Conservation (phyloP, 305 asterid genomes). For the Stenogyne calaminthoides region DNA sequence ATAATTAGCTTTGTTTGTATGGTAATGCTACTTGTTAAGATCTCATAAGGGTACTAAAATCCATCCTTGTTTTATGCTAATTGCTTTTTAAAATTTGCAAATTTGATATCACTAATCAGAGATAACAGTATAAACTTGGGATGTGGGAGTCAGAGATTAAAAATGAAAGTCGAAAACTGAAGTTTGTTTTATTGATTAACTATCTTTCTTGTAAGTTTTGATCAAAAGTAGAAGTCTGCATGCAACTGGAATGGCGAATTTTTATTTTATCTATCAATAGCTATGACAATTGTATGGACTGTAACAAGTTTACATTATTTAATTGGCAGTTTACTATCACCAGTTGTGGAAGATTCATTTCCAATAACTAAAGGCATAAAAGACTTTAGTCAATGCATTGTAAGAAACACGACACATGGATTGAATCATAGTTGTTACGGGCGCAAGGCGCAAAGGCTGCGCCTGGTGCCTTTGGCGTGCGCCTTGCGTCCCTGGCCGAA, state of each 20-base stretch:
- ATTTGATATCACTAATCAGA: not conserved
- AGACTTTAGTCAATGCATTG: constrained; percentile 20
- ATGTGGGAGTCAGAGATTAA: not conserved
- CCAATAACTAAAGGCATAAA: not conserved
- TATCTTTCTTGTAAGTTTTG: not conserved
- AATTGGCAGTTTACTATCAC: not conserved
- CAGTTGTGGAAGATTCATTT: not conserved
- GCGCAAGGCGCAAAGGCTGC: no score
- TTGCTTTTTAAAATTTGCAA: not conserved
- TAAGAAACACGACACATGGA: constrained; percentile 10
- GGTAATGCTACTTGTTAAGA: not conserved
- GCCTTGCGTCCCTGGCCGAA: no score
- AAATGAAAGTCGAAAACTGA: constrained; percentile 4
- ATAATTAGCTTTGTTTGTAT: not conserved
- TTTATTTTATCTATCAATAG: not conserved
- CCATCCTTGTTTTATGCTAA: not conserved
- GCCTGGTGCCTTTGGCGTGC: no score
- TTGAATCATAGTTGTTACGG: no score
- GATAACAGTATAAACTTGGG: not conserved
- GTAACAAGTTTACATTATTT: not conserved
- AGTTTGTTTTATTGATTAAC: not conserved
- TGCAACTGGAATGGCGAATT: not conserved
- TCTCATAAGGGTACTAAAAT: not conserved
- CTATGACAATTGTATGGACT: not conserved
- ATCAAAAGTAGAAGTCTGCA: not conserved